Evolutionary conservation across 2,329 filamentous ascomycete genomes (phyloP), one percentile per base, ranked within the genome.

Genomic region (Aspergillus jensenii): DNA sequence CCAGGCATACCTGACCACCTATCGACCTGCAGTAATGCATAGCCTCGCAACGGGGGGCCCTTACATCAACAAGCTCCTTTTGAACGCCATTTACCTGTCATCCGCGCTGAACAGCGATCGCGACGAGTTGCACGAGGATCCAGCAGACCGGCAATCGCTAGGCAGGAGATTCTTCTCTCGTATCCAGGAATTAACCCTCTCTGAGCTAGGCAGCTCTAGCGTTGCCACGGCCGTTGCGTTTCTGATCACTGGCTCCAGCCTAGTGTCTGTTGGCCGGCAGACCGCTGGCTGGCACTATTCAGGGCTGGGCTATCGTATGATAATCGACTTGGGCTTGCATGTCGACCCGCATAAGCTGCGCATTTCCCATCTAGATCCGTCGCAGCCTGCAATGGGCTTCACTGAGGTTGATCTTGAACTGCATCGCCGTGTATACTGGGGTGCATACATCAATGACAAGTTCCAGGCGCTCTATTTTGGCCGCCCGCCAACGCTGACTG

Each of bases 11-110:
- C 68, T 77, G 2, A 65, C 76, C 12, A 71, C 73, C 0, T 77
- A 77, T 33, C 72, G 75, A 0, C 75, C 75, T 1, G 74, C 73
- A 1, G 72, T 77, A 9, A 76, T 76, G 69, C 71, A 76, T 37
- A 74, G 72, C 55, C 67, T 76, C 2, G 64, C 67, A 1, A 73
- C 68, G 19, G 67, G 67, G n/a, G 74, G 75, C 1, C 71, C 70
- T 1, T 33, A 43, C 5, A 19, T 77, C 9, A 77, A 76, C 27
- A 76, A 75, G 52, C 66, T 77, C 3, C 63, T 77, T 0, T 65
- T 77, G 14, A 77, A 77, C 56, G 72, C 74, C 15, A 76, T 78
- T 7, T 78, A 74, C 60, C 73, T 71, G 41, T 69, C 67, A 3
- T 72, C 71, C 19, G 69, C 66, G 1, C 64, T 75, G 0, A 75